Evolutionary conservation across 2,329 filamentous ascomycete genomes (phyloP), one percentile per base, ranked within the genome.

Genomic region (Colletotrichum sp.): DNA sequence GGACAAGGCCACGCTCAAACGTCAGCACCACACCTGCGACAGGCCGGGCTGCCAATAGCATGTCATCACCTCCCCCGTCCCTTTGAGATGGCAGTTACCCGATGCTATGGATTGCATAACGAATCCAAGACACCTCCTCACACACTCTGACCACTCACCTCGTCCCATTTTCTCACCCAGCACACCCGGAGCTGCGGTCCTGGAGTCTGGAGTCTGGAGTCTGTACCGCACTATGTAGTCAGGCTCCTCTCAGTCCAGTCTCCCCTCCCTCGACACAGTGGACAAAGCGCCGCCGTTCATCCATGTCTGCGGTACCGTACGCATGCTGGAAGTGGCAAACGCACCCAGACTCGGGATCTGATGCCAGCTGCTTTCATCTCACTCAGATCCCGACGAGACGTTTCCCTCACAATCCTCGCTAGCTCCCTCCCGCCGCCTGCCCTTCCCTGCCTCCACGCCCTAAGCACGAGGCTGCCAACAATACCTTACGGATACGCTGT

Each of bases 61-160:
- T 49, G 44, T 65, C 63, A 65, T 21, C 62, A 39, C 26, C 39
- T 39, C 21, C 49, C 13, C n/a, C 39, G 30, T 67, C 28, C 34
- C 65, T 26, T 73, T 73, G 74, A 71, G 74, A 76, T 76, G 74
- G 70, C 74, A 76, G 70, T 65, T 73, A 73, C 74, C 70, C 74
- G 59, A 65, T 73, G 70, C 71, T 65, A 36, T 65, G 74, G 74
- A 69, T 60, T 76, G 74, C 74, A 74, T 76, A 52, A 73, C 44
- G 28, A 57, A 59, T 30, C 73, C 68, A 30, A 65, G 44, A 65
- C 74, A 64, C 64, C 36, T 44, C 30, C 65, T 65, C 44, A 34
- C 18, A 34, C 64, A 24, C 74, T 65, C 32, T 60, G 64, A 55
- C 70, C 73, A 76, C 74, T 76, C 74, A 65, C 70, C 44, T 69